Percentiles rank a stretch among this genome's conserved stretches.
Conservation (phyloP, 164 flowering plant genomes). For the Berberis vulgaris region DNA sequence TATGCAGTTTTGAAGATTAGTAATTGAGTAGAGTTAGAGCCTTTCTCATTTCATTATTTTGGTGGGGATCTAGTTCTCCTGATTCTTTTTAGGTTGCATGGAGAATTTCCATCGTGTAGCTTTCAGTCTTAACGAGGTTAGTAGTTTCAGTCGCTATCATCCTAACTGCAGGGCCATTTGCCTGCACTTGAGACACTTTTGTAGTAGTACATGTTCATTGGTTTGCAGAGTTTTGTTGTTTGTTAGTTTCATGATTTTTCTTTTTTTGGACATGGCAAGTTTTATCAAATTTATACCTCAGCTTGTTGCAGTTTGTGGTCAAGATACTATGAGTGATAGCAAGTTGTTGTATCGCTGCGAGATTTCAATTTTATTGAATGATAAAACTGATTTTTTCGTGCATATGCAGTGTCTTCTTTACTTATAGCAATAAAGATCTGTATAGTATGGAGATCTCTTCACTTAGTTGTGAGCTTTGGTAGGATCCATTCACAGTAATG, state of each 20-base stretch:
- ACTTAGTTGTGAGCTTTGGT: too few species aligned
- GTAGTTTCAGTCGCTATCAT: slow-evolving; percentile 14
- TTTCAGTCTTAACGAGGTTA: slow-evolving; percentile 17
- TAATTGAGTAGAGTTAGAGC: slow-evolving; percentile 21
- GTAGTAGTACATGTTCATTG: slow-evolving; percentile 11
- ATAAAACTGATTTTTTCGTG: neutral
- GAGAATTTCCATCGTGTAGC: slow-evolving; percentile 20
- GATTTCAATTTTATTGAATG: too few species aligned
- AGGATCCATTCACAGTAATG: too few species aligned
- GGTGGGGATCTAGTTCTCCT: slow-evolving; percentile 18
- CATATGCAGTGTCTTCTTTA: neutral
- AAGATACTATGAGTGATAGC: too few species aligned
- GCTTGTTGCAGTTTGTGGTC: neutral
- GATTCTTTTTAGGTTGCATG: slow-evolving; percentile 22
- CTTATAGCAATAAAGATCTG: neutral
- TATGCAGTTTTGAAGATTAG: slow-evolving; percentile 35
- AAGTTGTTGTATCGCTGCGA: too few species aligned
- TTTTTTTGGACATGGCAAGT: neutral
- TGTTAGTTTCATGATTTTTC: neutral
- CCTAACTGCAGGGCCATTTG: slow-evolving; percentile 20
- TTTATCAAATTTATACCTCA: neutral
- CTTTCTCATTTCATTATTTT: slow-evolving; percentile 5
- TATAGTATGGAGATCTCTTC: too few species aligned
- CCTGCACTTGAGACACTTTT: slow-evolving; percentile 21
- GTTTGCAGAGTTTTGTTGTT: slow-evolving; percentile 19